Percentiles rank a stretch among this genome's conserved stretches.
phyloP scores from a whole-genome alignment of 2,329 filamentous ascomycete species.

The Exophiala phaeomuriformis region DNA sequence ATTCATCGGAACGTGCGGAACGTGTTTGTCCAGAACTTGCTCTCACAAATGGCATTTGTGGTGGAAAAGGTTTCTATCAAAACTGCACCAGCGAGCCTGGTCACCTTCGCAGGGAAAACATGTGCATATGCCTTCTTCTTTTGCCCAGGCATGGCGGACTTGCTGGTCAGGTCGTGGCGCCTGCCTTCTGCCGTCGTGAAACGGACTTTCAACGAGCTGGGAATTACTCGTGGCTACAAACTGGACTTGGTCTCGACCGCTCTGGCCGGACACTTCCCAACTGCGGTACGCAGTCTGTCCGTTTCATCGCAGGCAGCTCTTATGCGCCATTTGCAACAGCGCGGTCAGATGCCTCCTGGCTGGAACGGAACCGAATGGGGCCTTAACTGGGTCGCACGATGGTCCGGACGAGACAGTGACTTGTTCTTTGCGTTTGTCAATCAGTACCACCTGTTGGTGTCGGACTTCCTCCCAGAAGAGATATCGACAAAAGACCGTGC shows the following conservation, averaged over 20 bases:
- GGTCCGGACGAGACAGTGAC: constrained; percentile 81
- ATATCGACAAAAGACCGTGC: constrained; percentile 50
- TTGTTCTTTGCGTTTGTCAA: constrained; percentile 89
- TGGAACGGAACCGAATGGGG: constrained; percentile 73
- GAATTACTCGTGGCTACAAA: constrained; percentile 46
- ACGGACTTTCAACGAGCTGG: constrained; percentile 63
- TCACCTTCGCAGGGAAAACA: constrained; percentile 82
- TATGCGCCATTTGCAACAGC: constrained; percentile 55
- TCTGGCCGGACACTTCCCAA: constrained; percentile 63
- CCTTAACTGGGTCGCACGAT: constrained; percentile 74
- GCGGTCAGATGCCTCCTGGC: constrained; percentile 59
- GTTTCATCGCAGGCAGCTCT: constrained; percentile 56
- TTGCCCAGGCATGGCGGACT: constrained; percentile 75
- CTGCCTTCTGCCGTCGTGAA: constrained; percentile 61
- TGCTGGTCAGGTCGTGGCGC: constrained; percentile 74
- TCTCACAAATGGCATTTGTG: constrained; percentile 77
- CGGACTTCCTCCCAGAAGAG: constrained; percentile 60
- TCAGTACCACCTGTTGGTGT: constrained; percentile 71
- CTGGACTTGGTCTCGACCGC: constrained; percentile 52
- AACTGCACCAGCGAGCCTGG: constrained; percentile 61
- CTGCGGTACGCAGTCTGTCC: constrained; percentile 53
- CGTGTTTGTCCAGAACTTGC: constrained; percentile 74
- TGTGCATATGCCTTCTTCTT: constrained; percentile 93
- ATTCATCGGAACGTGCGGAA: constrained; percentile 83
- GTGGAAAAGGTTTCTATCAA: constrained; percentile 80